phyloP scores from a whole-genome alignment of 805 yeast genomes.

The Zygoascus bituminiphila region DNA sequence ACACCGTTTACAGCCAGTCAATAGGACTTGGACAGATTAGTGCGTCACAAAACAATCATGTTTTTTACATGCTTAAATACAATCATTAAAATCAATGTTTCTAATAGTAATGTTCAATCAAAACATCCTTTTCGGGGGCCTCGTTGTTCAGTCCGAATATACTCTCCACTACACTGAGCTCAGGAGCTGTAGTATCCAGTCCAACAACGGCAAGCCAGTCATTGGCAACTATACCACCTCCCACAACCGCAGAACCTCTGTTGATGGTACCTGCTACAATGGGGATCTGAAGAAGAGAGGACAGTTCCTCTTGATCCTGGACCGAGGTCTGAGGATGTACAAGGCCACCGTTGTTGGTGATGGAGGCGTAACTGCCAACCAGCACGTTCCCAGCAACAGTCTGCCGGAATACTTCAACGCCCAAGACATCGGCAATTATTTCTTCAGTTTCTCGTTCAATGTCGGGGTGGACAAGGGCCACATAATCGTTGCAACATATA shows the following conservation, averaged over 20 bases:
- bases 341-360: constrained; percentile 95
- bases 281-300: constrained; percentile 92
- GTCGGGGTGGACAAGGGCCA: constrained; percentile 98
- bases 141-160: constrained; percentile 51
- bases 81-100: neutral
- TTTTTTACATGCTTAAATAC: neutral
- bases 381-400: constrained; percentile 97
- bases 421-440: constrained; percentile 92
- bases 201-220: constrained; percentile 98
- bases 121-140: constrained; percentile 33
- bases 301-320: constrained; percentile 96
- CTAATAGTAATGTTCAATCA: constrained; percentile 32
- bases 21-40: too few relatives aligned
- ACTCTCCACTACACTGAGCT: constrained; percentile 90
- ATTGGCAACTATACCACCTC: constrained; percentile 98
- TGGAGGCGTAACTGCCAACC: constrained; percentile 92
- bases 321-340: constrained; percentile 97
- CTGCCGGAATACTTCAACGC: constrained; percentile 98
- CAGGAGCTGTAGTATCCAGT: constrained; percentile 97
- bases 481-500: constrained; percentile 97
- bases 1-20: too few relatives aligned
- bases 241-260: constrained; percentile 95
- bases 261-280: constrained; percentile 97
- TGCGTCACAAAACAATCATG: too few relatives aligned
- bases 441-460: constrained; percentile 99